Percentiles rank a stretch among this genome's conserved stretches.
Evolutionary conservation across 306 rosid genomes (phyloP).

Genomic region (Pachyrhizus erosus): DNA sequence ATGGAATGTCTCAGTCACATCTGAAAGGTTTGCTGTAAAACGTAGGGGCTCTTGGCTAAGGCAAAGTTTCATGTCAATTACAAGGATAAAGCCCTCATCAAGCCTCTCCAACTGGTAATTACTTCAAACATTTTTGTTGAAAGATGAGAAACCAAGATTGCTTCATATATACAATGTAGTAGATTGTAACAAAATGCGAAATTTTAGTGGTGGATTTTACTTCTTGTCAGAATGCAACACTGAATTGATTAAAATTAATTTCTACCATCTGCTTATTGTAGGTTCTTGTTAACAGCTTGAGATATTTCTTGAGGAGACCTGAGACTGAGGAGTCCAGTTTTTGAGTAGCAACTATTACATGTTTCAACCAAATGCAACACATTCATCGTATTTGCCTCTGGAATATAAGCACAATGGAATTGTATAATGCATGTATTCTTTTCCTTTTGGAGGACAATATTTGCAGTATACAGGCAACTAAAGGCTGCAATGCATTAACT

Average conservation of each 20-base stretch:
- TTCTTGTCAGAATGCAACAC: too few relatives aligned
- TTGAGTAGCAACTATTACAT: slow-evolving; percentile 60
- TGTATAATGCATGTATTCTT: background rate
- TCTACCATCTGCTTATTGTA: slow-evolving; percentile 36
- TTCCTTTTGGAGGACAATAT: slow-evolving; percentile 36
- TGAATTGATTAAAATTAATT: slow-evolving; percentile 24
- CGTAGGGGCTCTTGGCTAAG: slow-evolving; percentile 91
- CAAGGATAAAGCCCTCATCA: slow-evolving; percentile 69
- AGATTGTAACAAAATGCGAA: too few relatives aligned
- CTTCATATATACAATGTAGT: too few relatives aligned
- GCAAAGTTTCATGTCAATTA: slow-evolving; percentile 96
- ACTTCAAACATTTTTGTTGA: background rate
- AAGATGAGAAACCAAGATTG: too few relatives aligned
- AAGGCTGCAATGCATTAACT: background rate
- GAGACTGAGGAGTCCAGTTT: slow-evolving; percentile 89
- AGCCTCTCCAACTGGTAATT: slow-evolving; percentile 90
- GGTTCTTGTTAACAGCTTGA: slow-evolving; percentile 91
- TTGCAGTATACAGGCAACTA: background rate
- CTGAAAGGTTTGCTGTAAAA: slow-evolving; percentile 21
- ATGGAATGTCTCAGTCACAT: too few relatives aligned
- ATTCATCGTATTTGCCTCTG: background rate
- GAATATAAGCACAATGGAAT: slow-evolving; percentile 3
- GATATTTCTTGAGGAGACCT: slow-evolving; percentile 91
- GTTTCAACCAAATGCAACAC: background rate
- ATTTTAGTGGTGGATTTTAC: too few relatives aligned